Percentiles rank a stretch among this genome's conserved stretches.
These are phyloP conservation scores for Ochetophila trinervis DNA, from an alignment of 306 rosid species.

Conservation along the genomic window DNA sequence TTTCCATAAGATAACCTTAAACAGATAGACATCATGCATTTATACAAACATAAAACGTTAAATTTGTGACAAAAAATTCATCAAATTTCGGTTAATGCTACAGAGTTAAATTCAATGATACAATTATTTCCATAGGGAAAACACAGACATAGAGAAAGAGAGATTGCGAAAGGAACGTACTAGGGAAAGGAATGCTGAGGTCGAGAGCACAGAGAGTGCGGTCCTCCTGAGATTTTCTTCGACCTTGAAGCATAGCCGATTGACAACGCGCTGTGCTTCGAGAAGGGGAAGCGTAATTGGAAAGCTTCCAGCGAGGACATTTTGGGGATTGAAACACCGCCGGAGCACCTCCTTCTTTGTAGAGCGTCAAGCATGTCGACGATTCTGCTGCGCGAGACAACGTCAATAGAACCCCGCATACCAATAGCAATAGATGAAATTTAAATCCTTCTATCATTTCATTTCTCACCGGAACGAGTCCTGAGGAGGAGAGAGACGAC, in stretches of 20 bases:
- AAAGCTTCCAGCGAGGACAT: slow-evolving; percentile 88
- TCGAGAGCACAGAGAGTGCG: slow-evolving; percentile 84
- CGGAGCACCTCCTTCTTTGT: slow-evolving; percentile 85
- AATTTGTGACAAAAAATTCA: no score
- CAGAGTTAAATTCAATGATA: no score
- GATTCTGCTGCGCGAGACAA: slow-evolving; percentile 47
- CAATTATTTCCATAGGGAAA: background rate
- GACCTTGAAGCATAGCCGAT: slow-evolving; percentile 65
- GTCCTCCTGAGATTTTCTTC: slow-evolving; percentile 71
- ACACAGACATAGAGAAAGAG: slow-evolving; percentile 1
- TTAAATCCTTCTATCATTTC: slow-evolving; percentile 14
- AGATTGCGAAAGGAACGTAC: slow-evolving; percentile 20
- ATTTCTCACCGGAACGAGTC: background rate
- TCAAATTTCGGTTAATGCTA: no score
- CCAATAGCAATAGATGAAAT: slow-evolving; percentile 8
- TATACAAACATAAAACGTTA: no score
- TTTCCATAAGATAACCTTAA: no score
- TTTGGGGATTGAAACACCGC: slow-evolving; percentile 88
- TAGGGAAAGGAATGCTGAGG: slow-evolving; percentile 72
- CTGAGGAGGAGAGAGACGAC: no score
- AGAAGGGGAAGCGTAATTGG: slow-evolving; percentile 40
- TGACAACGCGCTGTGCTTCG: slow-evolving; percentile 56
- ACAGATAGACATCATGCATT: no score
- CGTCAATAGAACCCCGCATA: slow-evolving; percentile 40
- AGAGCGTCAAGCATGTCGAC: slow-evolving; percentile 78